Evolutionary conservation across 345 rosid species (phyloP).

Genomic region (Abelmoschus esculentus): DNA sequence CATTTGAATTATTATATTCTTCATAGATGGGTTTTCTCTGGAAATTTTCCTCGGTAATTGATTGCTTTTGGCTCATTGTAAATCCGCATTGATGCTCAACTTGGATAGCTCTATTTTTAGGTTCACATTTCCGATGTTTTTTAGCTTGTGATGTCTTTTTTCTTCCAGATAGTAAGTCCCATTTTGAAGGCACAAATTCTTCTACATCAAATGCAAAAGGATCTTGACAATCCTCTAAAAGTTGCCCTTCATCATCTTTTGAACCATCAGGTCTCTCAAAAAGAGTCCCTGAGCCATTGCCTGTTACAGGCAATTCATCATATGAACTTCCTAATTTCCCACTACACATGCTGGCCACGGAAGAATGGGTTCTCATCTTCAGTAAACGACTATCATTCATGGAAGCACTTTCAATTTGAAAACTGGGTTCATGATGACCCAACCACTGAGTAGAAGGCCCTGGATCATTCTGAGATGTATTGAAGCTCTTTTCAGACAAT

Average conservation of each 20-base stretch:
- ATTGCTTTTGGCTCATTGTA: conserved; percentile 37
- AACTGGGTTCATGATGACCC: conserved; percentile 35
- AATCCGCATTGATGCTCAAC: conserved; percentile 29
- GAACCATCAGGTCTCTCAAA: conserved; percentile 25
- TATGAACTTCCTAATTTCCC: conserved; percentile 35
- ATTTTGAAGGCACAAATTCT: conserved; percentile 64
- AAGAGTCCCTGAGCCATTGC: conserved; percentile 36
- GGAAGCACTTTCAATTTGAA: conserved; percentile 40
- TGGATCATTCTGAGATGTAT: conserved; percentile 37
- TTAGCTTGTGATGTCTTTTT: conserved; percentile 32
- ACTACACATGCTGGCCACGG: conserved; percentile 40
- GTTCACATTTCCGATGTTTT: conserved; percentile 27
- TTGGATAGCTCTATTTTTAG: conserved; percentile 26
- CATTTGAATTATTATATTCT: conserved; percentile 25
- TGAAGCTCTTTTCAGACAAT: conserved; percentile 32
- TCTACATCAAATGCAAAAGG: conserved; percentile 82
- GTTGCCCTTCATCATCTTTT: conserved; percentile 25
- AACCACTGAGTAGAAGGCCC: conserved; percentile 31
- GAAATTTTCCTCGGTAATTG: conserved; percentile 26
- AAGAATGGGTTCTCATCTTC: conserved; percentile 44
- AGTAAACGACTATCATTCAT: conserved; percentile 30
- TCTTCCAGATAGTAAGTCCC: conserved; percentile 59
- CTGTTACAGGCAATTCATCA: conserved; percentile 28
- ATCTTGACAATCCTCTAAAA: conserved; percentile 51
- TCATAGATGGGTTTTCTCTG: conserved; percentile 31